phyloP scores from a whole-genome alignment of 345 rosid species.

The Lepidium aucheri region DNA sequence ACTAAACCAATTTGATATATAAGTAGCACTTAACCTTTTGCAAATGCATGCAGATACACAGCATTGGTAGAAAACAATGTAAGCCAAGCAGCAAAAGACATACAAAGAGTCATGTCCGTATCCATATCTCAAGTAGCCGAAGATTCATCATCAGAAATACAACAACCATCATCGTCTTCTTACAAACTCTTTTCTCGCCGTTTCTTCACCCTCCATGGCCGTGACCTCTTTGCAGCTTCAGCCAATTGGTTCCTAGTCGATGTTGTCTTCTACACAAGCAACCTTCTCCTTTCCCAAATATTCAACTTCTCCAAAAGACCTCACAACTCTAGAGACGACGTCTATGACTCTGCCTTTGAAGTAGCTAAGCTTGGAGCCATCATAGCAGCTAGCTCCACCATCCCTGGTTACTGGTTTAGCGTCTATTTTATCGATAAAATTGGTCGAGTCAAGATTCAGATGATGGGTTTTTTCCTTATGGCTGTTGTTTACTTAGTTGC shows the following conservation, averaged over 20 bases:
- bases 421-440: slow-evolving; percentile 55
- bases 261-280: slow-evolving; percentile 55
- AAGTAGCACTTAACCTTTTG: background rate
- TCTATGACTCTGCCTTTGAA: slow-evolving; percentile 35
- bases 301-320: slow-evolving; percentile 14
- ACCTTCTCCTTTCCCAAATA: slow-evolving; percentile 55
- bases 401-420: slow-evolving; percentile 71
- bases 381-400: slow-evolving; percentile 42
- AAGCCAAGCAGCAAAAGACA: slow-evolving; percentile 60
- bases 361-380: slow-evolving; percentile 42
- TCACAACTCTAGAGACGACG: background rate
- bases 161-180: slow-evolving; percentile 25
- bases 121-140: slow-evolving; percentile 41
- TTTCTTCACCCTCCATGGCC: slow-evolving; percentile 58
- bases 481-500: slow-evolving; percentile 43
- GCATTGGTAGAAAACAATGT: slow-evolving; percentile 66
- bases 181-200: slow-evolving; percentile 45
- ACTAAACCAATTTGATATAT: background rate
- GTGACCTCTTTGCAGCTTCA: slow-evolving; percentile 54
- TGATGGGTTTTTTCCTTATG: slow-evolving; percentile 58
- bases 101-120: slow-evolving; percentile 48
- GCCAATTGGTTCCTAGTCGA: slow-evolving; percentile 61
- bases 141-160: slow-evolving; percentile 18
- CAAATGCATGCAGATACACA: slow-evolving; percentile 43
- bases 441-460: slow-evolving; percentile 57